Conservation (phyloP, 2,329 filamentous ascomycete genomes). For the Trichoderma citrinoviride region DNA sequence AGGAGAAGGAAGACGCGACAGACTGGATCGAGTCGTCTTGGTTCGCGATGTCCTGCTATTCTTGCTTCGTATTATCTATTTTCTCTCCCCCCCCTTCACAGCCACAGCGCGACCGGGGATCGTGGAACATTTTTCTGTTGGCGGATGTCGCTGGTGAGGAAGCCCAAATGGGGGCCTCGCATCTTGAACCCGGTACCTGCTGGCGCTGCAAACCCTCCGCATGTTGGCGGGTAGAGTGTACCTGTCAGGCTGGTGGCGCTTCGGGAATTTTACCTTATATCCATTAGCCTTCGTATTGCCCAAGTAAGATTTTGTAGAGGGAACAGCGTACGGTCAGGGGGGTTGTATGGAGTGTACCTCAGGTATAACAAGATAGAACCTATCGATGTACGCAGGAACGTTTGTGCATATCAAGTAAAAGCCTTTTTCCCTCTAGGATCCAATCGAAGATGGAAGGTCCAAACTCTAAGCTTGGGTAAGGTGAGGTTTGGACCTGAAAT, state of each 20-base stretch:
- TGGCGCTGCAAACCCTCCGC: accelerated
- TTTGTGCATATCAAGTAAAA: no score
- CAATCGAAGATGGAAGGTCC: no score
- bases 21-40: background rate
- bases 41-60: background rate
- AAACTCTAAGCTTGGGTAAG: no score
- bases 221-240: background rate
- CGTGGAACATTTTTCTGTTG: background rate
- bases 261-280: background rate
- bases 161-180: background rate
- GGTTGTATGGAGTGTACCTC: no score
- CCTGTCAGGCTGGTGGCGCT: background rate
- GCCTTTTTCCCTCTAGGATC: no score
- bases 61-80: background rate
- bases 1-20: background rate
- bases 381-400: no score
- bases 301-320: background rate
- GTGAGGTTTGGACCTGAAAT: no score
- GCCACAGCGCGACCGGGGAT: constrained; percentile 9
- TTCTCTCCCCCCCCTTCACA: background rate
- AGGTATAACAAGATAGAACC: no score
- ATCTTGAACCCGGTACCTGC: background rate
- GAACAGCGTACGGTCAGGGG: no score
- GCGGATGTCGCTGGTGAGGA: background rate
- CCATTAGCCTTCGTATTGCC: background rate